Evolutionary conservation across 208 protist species (phyloP), one percentile per base, ranked within the genome.

Genomic region (Leishmania turanica): DNA sequence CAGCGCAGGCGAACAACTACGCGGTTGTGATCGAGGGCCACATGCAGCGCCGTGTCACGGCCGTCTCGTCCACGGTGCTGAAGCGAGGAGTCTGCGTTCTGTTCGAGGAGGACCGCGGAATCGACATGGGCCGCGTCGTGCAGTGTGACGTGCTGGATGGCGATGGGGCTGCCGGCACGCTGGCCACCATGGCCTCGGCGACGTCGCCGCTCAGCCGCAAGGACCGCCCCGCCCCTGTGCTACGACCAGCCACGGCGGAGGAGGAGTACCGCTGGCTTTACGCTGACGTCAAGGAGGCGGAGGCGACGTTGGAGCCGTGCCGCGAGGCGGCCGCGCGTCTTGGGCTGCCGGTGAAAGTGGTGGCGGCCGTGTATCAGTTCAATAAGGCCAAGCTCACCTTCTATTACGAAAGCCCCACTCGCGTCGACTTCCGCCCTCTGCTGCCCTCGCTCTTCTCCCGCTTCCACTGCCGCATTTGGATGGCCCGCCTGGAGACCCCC

Each of bases 401-500:
- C 80, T 91, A 92, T 75, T 97, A 98, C 84, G 88, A 91, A 73
- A 94, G 90, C 79, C 69, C 80, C 49, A 88, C 82, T 21, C 90
- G 91, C 68, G 91, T 96, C 17, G 95, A 97, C 88, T 97, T 98
- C 87, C 88, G 93, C 15, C 74, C 82, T 53, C 84, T 97, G 49
- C 88, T 98, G 75, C 90, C 91, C 73, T 87, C 83, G 51, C 87
- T 96, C 65, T 96, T 95, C 72, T 88, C 88, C 2, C 87, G 90
- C 75, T 96, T 92, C 76, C 91, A 90, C 84, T 97, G 95, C 84
- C 91, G 93, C 53, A 96, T 97, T 62, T 98, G 95, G 93, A 94
- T 96, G 92, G 62, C 87, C 58, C 80, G 82, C 11, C 60, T 88
- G 65, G 75, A 82, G 71, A 72, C 77, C 42, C 34, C 54, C 15